Percentiles rank a stretch among this genome's conserved stretches.
phyloP scores from a whole-genome alignment of 805 yeast species.

The Starmerella floris region DNA sequence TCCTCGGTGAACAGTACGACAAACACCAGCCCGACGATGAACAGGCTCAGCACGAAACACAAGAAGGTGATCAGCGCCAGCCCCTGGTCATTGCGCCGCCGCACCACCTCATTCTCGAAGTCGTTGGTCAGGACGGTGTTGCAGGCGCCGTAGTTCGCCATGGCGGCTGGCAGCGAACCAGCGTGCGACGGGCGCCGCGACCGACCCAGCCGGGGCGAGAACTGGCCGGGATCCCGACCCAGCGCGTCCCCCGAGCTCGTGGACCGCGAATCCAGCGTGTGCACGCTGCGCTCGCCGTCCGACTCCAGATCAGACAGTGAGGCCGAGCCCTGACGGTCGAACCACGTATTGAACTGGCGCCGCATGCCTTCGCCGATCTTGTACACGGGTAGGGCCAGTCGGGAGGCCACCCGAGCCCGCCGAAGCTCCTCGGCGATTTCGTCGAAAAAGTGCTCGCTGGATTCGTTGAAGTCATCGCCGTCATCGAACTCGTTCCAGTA shows the following conservation, averaged over 20 bases:
- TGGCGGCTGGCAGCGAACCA: not conserved
- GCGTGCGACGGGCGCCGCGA: not conserved
- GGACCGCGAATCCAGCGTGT: not conserved
- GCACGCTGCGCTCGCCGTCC: not conserved
- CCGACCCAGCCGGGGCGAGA: not conserved
- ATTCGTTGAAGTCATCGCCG: slow-evolving; percentile 34
- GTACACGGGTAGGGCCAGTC: slow-evolving; percentile 23
- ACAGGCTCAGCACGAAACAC: slow-evolving; percentile 29
- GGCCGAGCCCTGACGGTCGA: slow-evolving; percentile 5
- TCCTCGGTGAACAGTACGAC: slow-evolving; percentile 32
- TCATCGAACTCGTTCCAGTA: slow-evolving; percentile 63
- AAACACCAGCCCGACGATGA: slow-evolving; percentile 30
- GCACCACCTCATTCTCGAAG: slow-evolving; percentile 3
- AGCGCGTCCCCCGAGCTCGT: not conserved
- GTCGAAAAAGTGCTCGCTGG: slow-evolving; percentile 22
- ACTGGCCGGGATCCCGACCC: not conserved
- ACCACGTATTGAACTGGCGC: slow-evolving; percentile 12
- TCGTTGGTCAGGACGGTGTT: not conserved
- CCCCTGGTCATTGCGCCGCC: slow-evolving; percentile 31
- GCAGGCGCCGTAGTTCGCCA: slow-evolving; percentile 1
- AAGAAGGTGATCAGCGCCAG: slow-evolving; percentile 35
- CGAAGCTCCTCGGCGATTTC: slow-evolving; percentile 25
- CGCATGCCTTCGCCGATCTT: slow-evolving; percentile 22
- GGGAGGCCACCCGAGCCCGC: slow-evolving; percentile 25
- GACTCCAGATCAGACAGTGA: not conserved